phyloP scores from a whole-genome alignment of 257 asterid genomes.

The Salvia rosmarinus region DNA sequence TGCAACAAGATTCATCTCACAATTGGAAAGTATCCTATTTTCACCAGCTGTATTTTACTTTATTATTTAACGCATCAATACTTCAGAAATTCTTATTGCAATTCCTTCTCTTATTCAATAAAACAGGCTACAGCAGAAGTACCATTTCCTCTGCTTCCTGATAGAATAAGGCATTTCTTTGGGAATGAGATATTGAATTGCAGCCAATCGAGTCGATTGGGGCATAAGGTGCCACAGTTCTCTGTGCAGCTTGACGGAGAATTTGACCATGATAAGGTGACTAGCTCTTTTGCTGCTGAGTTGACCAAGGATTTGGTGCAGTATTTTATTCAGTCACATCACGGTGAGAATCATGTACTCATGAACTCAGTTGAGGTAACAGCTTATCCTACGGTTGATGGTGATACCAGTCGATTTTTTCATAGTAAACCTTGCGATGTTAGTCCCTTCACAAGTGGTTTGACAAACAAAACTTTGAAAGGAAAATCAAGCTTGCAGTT shows the following conservation, averaged over 20 bases:
- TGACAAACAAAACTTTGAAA: conserved; percentile 49
- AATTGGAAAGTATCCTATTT: conserved; percentile 4
- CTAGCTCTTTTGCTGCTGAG: conserved; percentile 60
- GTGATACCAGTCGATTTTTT: conserved; percentile 38
- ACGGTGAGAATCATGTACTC: conserved; percentile 54
- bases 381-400: conserved; percentile 40
- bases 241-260: conserved; percentile 69
- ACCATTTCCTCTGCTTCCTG: conserved; percentile 64
- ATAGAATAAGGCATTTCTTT: conserved; percentile 71
- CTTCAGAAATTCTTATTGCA: conserved; percentile 28
- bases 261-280: conserved; percentile 55
- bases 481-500: conserved; percentile 73
- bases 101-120: conserved; percentile 3
- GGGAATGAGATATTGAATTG: conserved; percentile 48
- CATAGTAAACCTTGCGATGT: conserved; percentile 43
- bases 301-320: conserved; percentile 74
- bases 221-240: conserved; percentile 63
- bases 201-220: conserved; percentile 47
- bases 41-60: not conserved
- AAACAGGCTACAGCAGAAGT: conserved; percentile 89
- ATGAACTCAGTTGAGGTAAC: conserved; percentile 41
- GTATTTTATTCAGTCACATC: conserved; percentile 70
- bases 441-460: conserved; percentile 43
- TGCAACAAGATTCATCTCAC: not conserved
- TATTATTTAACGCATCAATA: not conserved